Evolutionary conservation across 257 asterid species (phyloP).

Genomic region (Nicotiana benthamiana): DNA sequence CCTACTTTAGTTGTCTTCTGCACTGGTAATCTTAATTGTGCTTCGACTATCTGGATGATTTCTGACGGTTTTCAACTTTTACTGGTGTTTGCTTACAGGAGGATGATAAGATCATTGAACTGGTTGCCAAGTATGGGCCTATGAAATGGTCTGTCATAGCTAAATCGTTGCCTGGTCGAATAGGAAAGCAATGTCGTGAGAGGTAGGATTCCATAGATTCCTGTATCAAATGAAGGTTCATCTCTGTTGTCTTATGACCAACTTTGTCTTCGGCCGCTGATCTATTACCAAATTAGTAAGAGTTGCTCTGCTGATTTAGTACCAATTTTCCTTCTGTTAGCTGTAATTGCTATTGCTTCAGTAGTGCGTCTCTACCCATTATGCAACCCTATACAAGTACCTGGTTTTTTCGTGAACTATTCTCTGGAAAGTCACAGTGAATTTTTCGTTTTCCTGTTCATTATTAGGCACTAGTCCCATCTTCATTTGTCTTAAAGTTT

Average conservation of each 20-base stretch:
- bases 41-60: slow-evolving; percentile 3
- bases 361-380: neutral
- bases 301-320: neutral
- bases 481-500: neutral
- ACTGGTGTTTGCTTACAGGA: slow-evolving; percentile 46
- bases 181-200: slow-evolving; percentile 99
- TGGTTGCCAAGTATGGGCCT: slow-evolving; percentile 89
- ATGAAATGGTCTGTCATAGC: slow-evolving; percentile 97
- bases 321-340: neutral
- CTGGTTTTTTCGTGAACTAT: neutral
- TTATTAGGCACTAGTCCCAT: neutral
- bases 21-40: neutral
- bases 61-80: slow-evolving; percentile 8
- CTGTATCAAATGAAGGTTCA: neutral
- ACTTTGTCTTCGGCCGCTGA: neutral
- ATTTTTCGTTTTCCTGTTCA: neutral
- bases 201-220: slow-evolving; percentile 43
- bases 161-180: slow-evolving; percentile 90
- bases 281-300: neutral
- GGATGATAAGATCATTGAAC: slow-evolving; percentile 76
- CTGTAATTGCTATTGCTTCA: neutral
- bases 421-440: neutral
- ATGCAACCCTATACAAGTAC: neutral
- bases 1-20: slow-evolving; percentile 11
- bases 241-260: neutral